A percentile compares a stretch with the other conserved stretches of the same genome.
phyloP scores from a whole-genome alignment of 2,329 filamentous ascomycete species.

The Aspergillus aculeatinus region DNA sequence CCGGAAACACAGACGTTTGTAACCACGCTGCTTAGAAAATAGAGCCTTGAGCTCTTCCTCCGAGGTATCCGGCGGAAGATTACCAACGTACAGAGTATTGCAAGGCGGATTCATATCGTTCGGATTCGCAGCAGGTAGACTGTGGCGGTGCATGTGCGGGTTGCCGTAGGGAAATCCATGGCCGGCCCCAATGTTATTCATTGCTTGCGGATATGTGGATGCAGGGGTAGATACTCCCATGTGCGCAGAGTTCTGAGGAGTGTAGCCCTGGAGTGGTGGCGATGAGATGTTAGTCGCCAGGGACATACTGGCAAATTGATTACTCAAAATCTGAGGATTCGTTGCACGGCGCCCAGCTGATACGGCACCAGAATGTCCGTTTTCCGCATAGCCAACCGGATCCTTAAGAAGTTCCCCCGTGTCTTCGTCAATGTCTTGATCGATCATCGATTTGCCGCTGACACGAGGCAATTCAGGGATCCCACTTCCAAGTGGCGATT shows the following conservation, averaged over 20 bases:
- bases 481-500: slow-evolving; percentile 58
- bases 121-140: slow-evolving; percentile 84
- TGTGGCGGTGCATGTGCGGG: slow-evolving; percentile 61
- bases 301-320: slow-evolving; percentile 67
- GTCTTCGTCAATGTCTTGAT: slow-evolving; percentile 63
- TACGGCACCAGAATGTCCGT: slow-evolving; percentile 52
- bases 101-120: slow-evolving; percentile 96
- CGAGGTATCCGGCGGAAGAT: slow-evolving; percentile 85
- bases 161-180: slow-evolving; percentile 57
- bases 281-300: slow-evolving; percentile 66
- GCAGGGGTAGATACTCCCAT: slow-evolving; percentile 52
- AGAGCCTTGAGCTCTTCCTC: slow-evolving; percentile 94
- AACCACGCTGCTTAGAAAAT: slow-evolving; percentile 90
- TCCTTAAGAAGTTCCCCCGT: slow-evolving; percentile 63
- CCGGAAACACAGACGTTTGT: slow-evolving; percentile 91
- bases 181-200: slow-evolving; percentile 50
- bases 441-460: slow-evolving; percentile 63
- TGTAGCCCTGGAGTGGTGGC: slow-evolving; percentile 56
- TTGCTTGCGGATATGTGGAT: slow-evolving; percentile 59
- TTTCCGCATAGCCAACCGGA: slow-evolving; percentile 68
- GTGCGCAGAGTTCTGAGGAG: slow-evolving; percentile 50
- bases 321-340: slow-evolving; percentile 68
- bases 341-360: slow-evolving; percentile 62
- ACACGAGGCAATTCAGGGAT: slow-evolving; percentile 52
- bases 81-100: slow-evolving; percentile 98